phyloP scores from a whole-genome alignment of 2,329 filamentous ascomycete species.

The Paecilomyces sp. region DNA sequence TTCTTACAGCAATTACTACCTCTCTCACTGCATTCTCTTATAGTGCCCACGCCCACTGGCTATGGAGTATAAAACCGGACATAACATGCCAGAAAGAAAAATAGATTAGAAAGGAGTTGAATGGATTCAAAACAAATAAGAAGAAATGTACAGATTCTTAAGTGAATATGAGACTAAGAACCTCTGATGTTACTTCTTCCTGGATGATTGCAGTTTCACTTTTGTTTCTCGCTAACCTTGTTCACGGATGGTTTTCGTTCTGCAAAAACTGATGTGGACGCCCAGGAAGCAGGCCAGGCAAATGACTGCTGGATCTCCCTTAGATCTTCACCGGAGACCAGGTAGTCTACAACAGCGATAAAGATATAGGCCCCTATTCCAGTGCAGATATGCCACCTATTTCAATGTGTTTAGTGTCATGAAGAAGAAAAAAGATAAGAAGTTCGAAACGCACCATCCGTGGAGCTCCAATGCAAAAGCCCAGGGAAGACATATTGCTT shows the following conservation, averaged over 20 bases:
- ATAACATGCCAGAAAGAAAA: too few species aligned
- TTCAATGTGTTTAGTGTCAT: neutral
- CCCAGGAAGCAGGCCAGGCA: constrained; percentile 15
- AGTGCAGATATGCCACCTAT: constrained; percentile 17
- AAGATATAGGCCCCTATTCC: constrained; percentile 16
- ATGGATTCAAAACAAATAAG: too few species aligned
- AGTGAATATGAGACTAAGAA: too few species aligned
- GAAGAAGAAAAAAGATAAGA: neutral
- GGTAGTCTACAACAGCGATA: constrained; percentile 13
- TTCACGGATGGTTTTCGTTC: neutral
- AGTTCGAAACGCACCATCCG: constrained; percentile 16
- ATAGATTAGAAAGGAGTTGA: too few species aligned
- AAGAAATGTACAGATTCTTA: too few species aligned
- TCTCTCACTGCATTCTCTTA: too few species aligned
- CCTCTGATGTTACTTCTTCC: too few species aligned
- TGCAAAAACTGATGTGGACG: constrained; percentile 10
- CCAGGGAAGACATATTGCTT: constrained; percentile 15
- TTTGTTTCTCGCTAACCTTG: too few species aligned
- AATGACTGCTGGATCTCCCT: constrained; percentile 3
- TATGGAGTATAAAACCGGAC: too few species aligned
- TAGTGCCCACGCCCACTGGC: too few species aligned
- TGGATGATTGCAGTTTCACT: too few species aligned
- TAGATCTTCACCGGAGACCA: constrained; percentile 8
- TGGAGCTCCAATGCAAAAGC: constrained; percentile 22
- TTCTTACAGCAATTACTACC: too few species aligned